A percentile compares a stretch with the other conserved stretches of the same genome.
These are phyloP conservation scores for Ascobolus immersus DNA, from an alignment of 495 filamentous ascomycete species.

Conservation along the genomic window DNA sequence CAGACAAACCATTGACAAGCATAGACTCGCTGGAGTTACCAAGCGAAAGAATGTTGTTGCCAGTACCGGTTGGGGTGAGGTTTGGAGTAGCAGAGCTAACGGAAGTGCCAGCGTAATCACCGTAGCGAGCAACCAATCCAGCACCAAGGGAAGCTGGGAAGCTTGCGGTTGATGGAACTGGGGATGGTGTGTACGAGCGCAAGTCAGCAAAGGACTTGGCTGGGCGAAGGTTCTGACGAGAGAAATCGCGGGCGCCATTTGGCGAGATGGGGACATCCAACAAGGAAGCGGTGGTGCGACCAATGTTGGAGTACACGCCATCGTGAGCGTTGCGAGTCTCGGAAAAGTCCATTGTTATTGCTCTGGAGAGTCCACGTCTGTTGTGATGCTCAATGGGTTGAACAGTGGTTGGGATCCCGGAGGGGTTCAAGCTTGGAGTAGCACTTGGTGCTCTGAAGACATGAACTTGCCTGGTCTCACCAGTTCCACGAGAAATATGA, in stretches of 20 bases:
- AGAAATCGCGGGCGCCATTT: slow-evolving; percentile 29
- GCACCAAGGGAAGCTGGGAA: slow-evolving; percentile 48
- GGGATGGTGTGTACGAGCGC: slow-evolving; percentile 82
- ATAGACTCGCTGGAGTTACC: slow-evolving; percentile 38
- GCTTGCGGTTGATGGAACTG: slow-evolving; percentile 66
- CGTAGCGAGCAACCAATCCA: slow-evolving; percentile 37
- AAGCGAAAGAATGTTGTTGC: slow-evolving; percentile 24
- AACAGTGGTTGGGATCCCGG: slow-evolving; percentile 31
- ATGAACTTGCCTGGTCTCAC: slow-evolving; percentile 64
- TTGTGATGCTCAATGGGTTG: slow-evolving; percentile 42
- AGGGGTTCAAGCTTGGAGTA: slow-evolving; percentile 35
- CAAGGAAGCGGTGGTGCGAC: slow-evolving; percentile 48
- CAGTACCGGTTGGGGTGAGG: slow-evolving; percentile 49
- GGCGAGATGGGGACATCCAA: slow-evolving; percentile 70
- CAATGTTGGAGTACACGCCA: slow-evolving; percentile 45
- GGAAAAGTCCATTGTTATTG: slow-evolving; percentile 94
- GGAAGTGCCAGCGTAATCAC: slow-evolving; percentile 31
- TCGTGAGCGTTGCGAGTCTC: slow-evolving; percentile 51
- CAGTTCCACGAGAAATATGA: slow-evolving; percentile 66
- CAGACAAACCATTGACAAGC: slow-evolving; percentile 40
- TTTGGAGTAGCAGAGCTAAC: slow-evolving; percentile 45
- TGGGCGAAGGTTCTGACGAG: slow-evolving; percentile 54
- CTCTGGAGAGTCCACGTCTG: slow-evolving; percentile 62
- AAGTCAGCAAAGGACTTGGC: slow-evolving; percentile 95
- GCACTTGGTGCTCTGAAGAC: slow-evolving; percentile 40